phyloP scores from a whole-genome alignment of 495 filamentous ascomycete species.

The Penicillium goetzii region DNA sequence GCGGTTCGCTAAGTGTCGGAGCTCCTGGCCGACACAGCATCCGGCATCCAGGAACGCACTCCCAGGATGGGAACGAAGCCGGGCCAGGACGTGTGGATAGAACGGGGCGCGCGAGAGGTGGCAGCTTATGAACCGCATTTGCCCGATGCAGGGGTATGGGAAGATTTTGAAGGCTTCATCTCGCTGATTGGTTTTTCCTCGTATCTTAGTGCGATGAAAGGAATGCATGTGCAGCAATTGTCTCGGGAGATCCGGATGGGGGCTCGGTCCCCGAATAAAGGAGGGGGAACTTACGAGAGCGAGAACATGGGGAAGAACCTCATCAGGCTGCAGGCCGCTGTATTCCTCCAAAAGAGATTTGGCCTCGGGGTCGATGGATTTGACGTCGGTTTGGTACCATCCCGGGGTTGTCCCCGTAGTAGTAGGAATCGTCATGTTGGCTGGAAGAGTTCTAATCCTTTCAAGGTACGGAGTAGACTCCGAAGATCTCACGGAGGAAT shows the following conservation, averaged over 20 bases:
- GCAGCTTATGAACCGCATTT: slow-evolving; percentile 48
- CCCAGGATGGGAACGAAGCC: slow-evolving; percentile 32
- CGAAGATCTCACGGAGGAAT: not conserved
- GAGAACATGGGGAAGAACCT: slow-evolving; percentile 47
- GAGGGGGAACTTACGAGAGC: slow-evolving; percentile 38
- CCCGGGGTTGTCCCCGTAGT: not conserved
- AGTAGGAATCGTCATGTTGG: not conserved
- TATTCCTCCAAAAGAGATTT: slow-evolving; percentile 44
- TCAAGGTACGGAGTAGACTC: no score
- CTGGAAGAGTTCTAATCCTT: not conserved
- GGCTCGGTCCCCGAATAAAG: not conserved
- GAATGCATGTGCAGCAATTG: not conserved
- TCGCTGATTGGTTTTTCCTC: slow-evolving; percentile 34
- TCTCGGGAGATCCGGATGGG: not conserved
- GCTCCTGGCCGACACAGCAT: slow-evolving; percentile 52
- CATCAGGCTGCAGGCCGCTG: slow-evolving; percentile 39
- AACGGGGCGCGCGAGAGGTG: slow-evolving; percentile 32
- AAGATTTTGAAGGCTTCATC: slow-evolving; percentile 49
- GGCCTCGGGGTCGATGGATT: slow-evolving; percentile 27
- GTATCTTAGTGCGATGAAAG: not conserved
- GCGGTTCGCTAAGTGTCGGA: slow-evolving; percentile 48
- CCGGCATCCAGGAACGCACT: slow-evolving; percentile 44
- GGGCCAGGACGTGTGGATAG: slow-evolving; percentile 34
- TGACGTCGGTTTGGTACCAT: slow-evolving; percentile 22
- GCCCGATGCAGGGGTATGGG: slow-evolving; percentile 51